Evolutionary conservation across 768 basidiomycete genomes (phyloP), one percentile per base, ranked within the genome.

Genomic region (Tricholomella constricta): DNA sequence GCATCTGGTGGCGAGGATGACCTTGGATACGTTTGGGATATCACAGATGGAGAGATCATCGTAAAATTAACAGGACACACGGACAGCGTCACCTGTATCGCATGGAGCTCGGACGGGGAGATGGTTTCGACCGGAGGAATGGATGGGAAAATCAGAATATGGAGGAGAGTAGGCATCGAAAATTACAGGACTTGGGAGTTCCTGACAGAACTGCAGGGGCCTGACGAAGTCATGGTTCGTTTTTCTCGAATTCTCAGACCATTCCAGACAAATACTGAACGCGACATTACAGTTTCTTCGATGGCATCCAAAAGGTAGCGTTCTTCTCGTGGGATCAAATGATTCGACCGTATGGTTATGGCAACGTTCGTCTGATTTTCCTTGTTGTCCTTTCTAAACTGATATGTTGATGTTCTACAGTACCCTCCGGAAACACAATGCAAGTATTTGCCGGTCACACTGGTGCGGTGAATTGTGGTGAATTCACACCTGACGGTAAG

Each of bases 1-100:
- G 88, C 84, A 19, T 94, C 94, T 1, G 97, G 97, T 23, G 97
- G 94, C 17, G 94, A 97, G 70, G 97, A 98, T 67, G 95, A 98
- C 65, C 69, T 91, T 0, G 97, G 91, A 32, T 98, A 91, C 72
- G 82, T 99, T 60, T 99, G 93, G 92, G 84, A 93, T 59, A 84
- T 91, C 44, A 85, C 84, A 2, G 84, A 86, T 38, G 92, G 93
- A 12, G 85, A 90, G 63, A 74, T 86, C 60, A 77, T 96, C 53
- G 89, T 85, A 46, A 90, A 86, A 71, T 78, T 99, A 45, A 88
- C 89, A 0, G 97, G 97, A 2, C 97, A 99, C 69, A 84, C 86
- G 6, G 97, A 99, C 66, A 94, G 92, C 57, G 93, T 99, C 42
- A 85, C 86, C 4, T 78, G 78, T 48, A 78, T 81, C 3, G 86